Evolutionary conservation across 495 filamentous ascomycete genomes (phyloP), one percentile per base, ranked within the genome.

Genomic region (Penicillium fimorum): DNA sequence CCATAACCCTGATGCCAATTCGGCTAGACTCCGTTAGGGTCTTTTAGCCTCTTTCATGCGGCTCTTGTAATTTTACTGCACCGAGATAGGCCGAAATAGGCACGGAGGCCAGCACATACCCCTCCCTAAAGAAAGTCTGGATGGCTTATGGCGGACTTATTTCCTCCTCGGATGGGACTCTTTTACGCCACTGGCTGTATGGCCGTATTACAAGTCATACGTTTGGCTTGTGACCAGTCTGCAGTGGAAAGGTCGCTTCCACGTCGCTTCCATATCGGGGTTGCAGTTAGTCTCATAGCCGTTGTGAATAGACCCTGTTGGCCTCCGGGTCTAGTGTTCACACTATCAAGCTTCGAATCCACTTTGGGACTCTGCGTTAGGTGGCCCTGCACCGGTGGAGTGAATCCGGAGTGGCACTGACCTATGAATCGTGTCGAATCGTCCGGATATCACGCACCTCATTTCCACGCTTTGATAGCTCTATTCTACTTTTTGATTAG

Each of bases 21-120:
- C 47, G 25, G 27, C 57, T 56, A 52, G 12, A 22, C 29, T 38
- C 13, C 12, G 8, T 51, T 52, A 49, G 41, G 47, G n/a, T 38
- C 45, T 38, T 32, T 44, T 58, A 56, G 55, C 54, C 50, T 54
- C 58, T 50, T 54, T 50, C 24, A 64, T 64, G 61, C 58, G 61
- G 61, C 61, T 64, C 61, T 64, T 57, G 44, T 25, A 50, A 50
- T 49, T 38, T 45, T 46, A 54, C 53, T 33, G 35, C 15, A 10
- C 51, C 30, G 15, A 47, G 41, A 57, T 50, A 59, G 42, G 11
- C 42, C 30, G 15, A 22, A 46, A 57, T 43, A 59, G 47, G 40
- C 50, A 53, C 47, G 27, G 49, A 22, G 43, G 38, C 33, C 37
- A 5, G 1, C 30, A 47, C 29, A 29, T n/a, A 32, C 33, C 37